phyloP scores from a whole-genome alignment of 495 filamentous ascomycete species.

The Poronia punctata region DNA sequence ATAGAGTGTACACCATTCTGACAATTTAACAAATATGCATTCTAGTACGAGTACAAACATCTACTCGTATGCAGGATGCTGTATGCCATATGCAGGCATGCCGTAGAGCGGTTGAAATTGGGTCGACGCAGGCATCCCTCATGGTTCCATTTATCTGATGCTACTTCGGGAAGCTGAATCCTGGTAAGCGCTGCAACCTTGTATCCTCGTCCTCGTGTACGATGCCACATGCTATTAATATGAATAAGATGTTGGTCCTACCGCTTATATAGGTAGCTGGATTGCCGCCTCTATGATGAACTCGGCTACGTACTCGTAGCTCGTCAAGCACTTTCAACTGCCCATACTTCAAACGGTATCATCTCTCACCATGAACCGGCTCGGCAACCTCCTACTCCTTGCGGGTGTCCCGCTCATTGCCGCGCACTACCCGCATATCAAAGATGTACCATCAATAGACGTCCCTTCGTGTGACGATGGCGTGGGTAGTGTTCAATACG shows the following conservation, averaged over 20 bases:
- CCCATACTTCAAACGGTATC: too few species aligned
- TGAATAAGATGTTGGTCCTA: too few species aligned
- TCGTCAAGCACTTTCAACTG: too few species aligned
- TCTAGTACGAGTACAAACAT: too few species aligned
- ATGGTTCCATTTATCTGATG: conserved; percentile 3
- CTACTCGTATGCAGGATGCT: too few species aligned
- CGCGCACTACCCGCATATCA: background rate
- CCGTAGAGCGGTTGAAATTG: too few species aligned
- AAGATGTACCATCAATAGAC: conserved; percentile 14
- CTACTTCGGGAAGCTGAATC: conserved; percentile 1
- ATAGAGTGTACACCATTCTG: too few species aligned
- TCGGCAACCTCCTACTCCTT: conserved; percentile 5
- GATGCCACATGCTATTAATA: conserved; percentile 2
- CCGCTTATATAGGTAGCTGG: too few species aligned
- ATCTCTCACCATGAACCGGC: conserved; percentile 5
- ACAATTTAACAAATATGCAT: too few species aligned
- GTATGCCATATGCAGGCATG: too few species aligned
- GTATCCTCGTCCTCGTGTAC: background rate
- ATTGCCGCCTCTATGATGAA: too few species aligned
- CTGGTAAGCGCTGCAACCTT: conserved; percentile 2
- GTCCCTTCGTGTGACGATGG: conserved; percentile 23
- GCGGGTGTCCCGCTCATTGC: conserved; percentile 1
- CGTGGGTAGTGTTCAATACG: conserved; percentile 21
- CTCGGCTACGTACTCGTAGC: too few species aligned
- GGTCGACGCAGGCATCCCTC: background rate